These are phyloP conservation scores for Curvularia lunata DNA, from an alignment of 2,329 filamentous ascomycete species.

Conservation along the genomic window DNA sequence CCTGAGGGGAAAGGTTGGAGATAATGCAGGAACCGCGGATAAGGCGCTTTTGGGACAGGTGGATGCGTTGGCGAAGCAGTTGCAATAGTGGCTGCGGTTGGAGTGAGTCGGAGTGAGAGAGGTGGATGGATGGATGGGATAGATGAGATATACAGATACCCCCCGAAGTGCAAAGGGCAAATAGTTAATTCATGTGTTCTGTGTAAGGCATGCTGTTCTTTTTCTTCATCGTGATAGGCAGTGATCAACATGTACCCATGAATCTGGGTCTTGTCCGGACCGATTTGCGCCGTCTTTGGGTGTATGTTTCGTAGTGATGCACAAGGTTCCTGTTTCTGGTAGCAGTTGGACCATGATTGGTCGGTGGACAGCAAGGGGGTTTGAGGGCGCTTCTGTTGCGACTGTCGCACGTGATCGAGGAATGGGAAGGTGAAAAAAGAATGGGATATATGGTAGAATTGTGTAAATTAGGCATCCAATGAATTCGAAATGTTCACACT, in stretches of 20 bases:
- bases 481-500: background rate
- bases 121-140: background rate
- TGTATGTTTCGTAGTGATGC: background rate
- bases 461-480: too few species aligned
- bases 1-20: constrained; percentile 63
- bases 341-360: background rate
- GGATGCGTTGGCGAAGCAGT: constrained; percentile 27
- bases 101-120: background rate
- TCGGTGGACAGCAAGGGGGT: background rate
- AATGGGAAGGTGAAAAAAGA: background rate
- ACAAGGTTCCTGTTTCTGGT: background rate
- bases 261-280: background rate
- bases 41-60: constrained; percentile 61
- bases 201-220: background rate
- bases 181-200: background rate
- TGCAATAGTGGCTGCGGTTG: constrained; percentile 12
- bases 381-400: background rate
- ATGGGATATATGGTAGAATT: background rate
- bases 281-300: background rate
- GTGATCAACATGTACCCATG: background rate
- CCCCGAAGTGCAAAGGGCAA: too few species aligned
- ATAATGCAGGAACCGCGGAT: constrained; percentile 60
- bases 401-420: background rate
- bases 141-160: background rate
- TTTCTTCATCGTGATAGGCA: background rate